These are phyloP conservation scores for Phaeosphaeriaceae sp. DNA, from an alignment of 2,329 filamentous ascomycete species.

Conservation along the genomic window DNA sequence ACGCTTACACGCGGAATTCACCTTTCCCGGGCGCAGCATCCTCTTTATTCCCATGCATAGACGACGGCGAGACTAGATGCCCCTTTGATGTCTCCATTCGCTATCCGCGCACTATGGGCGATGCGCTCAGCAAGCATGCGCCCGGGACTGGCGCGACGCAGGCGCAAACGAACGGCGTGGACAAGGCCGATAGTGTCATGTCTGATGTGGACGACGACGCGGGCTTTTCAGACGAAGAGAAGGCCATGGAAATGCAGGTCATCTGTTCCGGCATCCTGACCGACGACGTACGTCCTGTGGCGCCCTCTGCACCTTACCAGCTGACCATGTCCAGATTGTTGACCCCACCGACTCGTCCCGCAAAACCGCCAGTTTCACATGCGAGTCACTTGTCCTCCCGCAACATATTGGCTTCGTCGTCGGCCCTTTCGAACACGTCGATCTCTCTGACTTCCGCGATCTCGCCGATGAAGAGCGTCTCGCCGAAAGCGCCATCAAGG, in stretches of 20 bases:
- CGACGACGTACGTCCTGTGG: slow-evolving; percentile 67
- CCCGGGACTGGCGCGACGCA: slow-evolving; percentile 17
- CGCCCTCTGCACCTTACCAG: background rate
- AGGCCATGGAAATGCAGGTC: slow-evolving; percentile 85
- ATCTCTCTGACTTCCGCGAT: slow-evolving; percentile 86
- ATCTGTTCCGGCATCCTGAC: slow-evolving; percentile 89
- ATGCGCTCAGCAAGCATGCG: slow-evolving; percentile 63
- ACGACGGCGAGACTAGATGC: slow-evolving; percentile 81
- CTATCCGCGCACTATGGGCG: slow-evolving; percentile 84
- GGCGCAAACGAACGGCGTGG: slow-evolving; percentile 24
- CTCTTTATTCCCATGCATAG: slow-evolving; percentile 91
- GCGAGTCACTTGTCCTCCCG: slow-evolving; percentile 72
- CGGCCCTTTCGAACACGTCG: slow-evolving; percentile 92
- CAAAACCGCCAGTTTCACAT: slow-evolving; percentile 87
- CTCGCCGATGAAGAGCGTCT: slow-evolving; percentile 92
- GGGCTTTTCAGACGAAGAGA: slow-evolving; percentile 76
- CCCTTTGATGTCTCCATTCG: slow-evolving; percentile 90
- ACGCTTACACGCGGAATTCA: slow-evolving; percentile 87
- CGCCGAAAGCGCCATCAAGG: slow-evolving; percentile 84
- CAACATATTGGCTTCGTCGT: slow-evolving; percentile 93
- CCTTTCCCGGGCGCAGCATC: slow-evolving; percentile 80
- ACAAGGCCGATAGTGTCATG: slow-evolving; percentile 44
- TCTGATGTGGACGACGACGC: slow-evolving; percentile 47
- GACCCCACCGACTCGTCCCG: slow-evolving; percentile 80
- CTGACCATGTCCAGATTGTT: slow-evolving; percentile 56